Base-by-base conservation (phyloP, 768 basidiomycete species). In the Trametes coccinea region DNA sequence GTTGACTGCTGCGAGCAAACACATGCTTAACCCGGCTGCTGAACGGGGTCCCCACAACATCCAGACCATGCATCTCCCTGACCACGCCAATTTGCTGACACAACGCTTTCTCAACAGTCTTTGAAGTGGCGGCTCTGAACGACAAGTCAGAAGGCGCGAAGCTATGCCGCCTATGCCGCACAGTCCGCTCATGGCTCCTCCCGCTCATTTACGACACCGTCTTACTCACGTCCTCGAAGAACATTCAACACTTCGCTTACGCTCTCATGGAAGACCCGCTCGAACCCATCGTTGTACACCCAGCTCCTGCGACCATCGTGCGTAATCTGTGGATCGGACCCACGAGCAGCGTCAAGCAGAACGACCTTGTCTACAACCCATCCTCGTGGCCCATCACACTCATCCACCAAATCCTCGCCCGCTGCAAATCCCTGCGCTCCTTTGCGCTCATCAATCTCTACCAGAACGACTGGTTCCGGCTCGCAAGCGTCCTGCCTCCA, bases 371-470 rank as follows among this genome's bases (percentile, higher is more conserved):
- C n/a, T 76, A 77, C 58, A 65, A 64, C 2, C 72, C 73, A 11
- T 37, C 60, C 2, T 60, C 64, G 10, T 77, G 75, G 75, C 76
- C 75, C 1, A 45, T 75, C 54, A 71, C 72, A 10, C 59, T 71
- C 44, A 58, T 78, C n/a, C 69, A 68, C 59, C 73, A 71, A 29
- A 70, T 77, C 46, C 65, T 79, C 44, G 65, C 64, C 50, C 52
- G 67, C 13, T 73, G 72, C 56, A 59, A 60, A n/a, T 65, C 70
- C 37, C 67, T 76, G 13, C 67, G 63, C 30, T 62, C 67, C 5
- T 68, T 78, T 5, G 70, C 72, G 13, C 52, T 78, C 39, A 54
- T 76, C 43, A 59, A 72, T 33, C 64, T 78, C 30, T 71, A 73
- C 60, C 75, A 76, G 51, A 69, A 71, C 44, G 45, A 65, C 6